phyloP scores from a whole-genome alignment of 768 basidiomycete genomes.

The Glaciozyma martinii region DNA sequence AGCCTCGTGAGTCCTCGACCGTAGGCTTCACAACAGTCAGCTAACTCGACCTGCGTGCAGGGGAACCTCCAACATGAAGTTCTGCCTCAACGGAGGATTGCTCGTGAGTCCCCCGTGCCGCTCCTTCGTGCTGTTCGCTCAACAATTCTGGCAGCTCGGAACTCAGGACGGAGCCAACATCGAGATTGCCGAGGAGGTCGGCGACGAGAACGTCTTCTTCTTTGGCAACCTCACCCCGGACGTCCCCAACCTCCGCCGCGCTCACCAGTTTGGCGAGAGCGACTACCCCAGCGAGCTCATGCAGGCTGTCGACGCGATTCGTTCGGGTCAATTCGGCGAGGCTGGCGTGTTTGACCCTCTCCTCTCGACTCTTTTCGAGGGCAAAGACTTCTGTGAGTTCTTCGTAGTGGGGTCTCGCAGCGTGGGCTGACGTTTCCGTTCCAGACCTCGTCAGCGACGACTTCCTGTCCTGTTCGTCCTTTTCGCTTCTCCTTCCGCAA shows the following conservation, averaged over 20 bases:
- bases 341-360: constrained; percentile 58
- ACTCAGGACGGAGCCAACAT: constrained; percentile 80
- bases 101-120: constrained; percentile 74
- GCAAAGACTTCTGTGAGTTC: constrained; percentile 35
- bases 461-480: constrained; percentile 59
- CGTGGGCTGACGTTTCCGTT: constrained; percentile 46
- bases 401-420: constrained; percentile 50
- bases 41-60: neutral
- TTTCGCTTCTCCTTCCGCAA: neutral
- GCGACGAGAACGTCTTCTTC: constrained; percentile 48
- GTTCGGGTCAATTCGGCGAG: constrained; percentile 72
- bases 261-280: constrained; percentile 72
- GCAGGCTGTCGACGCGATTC: constrained; percentile 64
- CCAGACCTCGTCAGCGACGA: constrained; percentile 66
- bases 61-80: constrained; percentile 43
- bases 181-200: constrained; percentile 93
- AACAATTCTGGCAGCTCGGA: constrained; percentile 14
- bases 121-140: constrained; percentile 50
- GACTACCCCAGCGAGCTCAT: constrained; percentile 71
- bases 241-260: constrained; percentile 76
- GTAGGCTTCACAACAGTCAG: constrained; percentile 57
- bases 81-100: constrained; percentile 82
- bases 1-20: constrained; percentile 44
- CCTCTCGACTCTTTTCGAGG: constrained; percentile 29
- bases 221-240: constrained; percentile 67